Base-by-base conservation (phyloP, 2,329 filamentous ascomycete genomes). In the Trichophyton benhamiae region DNA sequence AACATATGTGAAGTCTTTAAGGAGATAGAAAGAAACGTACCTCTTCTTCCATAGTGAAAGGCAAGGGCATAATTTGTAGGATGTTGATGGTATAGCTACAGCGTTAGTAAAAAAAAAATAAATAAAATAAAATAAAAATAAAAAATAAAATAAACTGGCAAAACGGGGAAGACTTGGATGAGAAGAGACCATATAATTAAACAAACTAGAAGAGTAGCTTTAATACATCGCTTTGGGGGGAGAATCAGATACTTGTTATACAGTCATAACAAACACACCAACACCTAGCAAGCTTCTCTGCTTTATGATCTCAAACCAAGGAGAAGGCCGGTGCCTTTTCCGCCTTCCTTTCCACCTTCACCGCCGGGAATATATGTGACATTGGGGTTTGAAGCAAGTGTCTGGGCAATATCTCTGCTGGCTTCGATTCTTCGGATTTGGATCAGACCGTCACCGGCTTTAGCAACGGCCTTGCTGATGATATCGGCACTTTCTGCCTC, bases 401-500 rank as follows among this genome's bases (percentile, higher is more conserved):
- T 92, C 77, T 91, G 84, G 8, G 94, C 94, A 76, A 99, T 96
- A 70, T 99, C 95, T 75, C 87, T 89, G 73, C 89, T 91, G 13
- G 94, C 95, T 80, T 99, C 94, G 71, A 99, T 96, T 80, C 92
- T 87, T 80, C 94, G 82, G 76, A 99, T 97, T 83, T 94, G 86
- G 67, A 99, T 88, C 70, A 99, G 80, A 49, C 94, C 94, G 75
- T 96, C 92, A 67, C 94, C 94, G 62, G 85, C 83, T 85, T 95
- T 96, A 68, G 89, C 86, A 68, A 99, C 91, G 20, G 92, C 92
- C 79, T 87, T 94, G 77, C 85, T 87, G 74, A 99, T 97, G 66
- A 91, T 95, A 61, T 99, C 94, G 57, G 94, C 94, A 70, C 87
- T 89, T 83, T 97, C 92, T 67, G 92, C 92, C 78, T 99, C 94